A percentile compares a stretch with the other conserved stretches of the same genome.
Conservation (phyloP, 108 stramenopile genomes). For the Discostella pseudostelligera region DNA sequence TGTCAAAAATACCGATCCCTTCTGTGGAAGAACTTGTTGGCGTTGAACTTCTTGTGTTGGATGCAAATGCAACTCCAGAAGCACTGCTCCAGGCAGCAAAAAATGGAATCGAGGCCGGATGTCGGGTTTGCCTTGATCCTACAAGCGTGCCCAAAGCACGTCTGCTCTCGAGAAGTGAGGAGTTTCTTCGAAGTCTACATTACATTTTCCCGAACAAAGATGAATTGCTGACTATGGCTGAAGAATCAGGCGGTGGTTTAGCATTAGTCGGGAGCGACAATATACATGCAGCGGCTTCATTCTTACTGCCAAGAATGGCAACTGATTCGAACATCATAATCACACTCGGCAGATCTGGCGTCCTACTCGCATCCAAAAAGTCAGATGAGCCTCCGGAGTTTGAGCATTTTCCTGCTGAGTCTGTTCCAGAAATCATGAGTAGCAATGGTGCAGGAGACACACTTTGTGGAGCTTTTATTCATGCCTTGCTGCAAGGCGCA, state of each 20-base stretch:
- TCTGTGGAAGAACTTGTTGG: slow-evolving; percentile 22
- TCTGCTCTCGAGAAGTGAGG: slow-evolving; percentile 12
- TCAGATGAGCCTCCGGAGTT: slow-evolving; percentile 9
- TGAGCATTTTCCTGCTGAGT: slow-evolving; percentile 38
- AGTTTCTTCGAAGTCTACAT: slow-evolving; percentile 41
- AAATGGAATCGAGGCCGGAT: slow-evolving; percentile 39
- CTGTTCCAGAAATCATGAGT: slow-evolving; percentile 33
- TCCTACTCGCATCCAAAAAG: slow-evolving; percentile 47
- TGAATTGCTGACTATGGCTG: slow-evolving; percentile 62
- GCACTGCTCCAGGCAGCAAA: slow-evolving; percentile 34
- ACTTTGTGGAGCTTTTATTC: slow-evolving; percentile 62
- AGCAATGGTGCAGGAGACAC: slow-evolving; percentile 72
- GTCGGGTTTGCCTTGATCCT: slow-evolving; percentile 65
- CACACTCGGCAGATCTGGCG: slow-evolving; percentile 53
- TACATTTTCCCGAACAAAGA: slow-evolving; percentile 65
- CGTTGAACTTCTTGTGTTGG: slow-evolving; percentile 63
- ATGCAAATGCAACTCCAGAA: slow-evolving; percentile 64
- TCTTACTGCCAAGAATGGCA: slow-evolving; percentile 48
- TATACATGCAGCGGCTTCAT: slow-evolving; percentile 18
- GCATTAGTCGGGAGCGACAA: background rate
- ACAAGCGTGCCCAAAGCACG: slow-evolving; percentile 65
- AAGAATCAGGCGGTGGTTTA: slow-evolving; percentile 8
- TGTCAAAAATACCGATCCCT: slow-evolving; percentile 51
- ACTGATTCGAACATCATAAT: slow-evolving; percentile 44
- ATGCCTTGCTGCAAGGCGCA: slow-evolving; percentile 50